Evolutionary conservation across 148 eudicot species (phyloP), one percentile per base, ranked within the genome.

Genomic region (Rhododendron simsii): DNA sequence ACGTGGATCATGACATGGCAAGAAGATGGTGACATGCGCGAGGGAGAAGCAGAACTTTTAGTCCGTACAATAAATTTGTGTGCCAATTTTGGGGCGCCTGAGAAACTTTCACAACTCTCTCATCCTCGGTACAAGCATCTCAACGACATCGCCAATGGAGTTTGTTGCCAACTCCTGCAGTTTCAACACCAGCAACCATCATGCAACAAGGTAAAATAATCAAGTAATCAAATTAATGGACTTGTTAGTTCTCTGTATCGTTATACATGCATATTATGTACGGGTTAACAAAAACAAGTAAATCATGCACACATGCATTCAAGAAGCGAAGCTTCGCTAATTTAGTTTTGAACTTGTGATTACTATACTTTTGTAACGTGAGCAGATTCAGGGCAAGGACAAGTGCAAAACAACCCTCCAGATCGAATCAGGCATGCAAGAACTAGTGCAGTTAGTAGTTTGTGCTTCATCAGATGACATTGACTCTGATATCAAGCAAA

Each of bases 1-100:
- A 90, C 84, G 82, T 95, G 97, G 98, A 86, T 95, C 74, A 83
- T 84, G 87, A 89, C 80, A 57, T 94, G 94, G 98, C 91, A 89
- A 91, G 90, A 87, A 48, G 93, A 88, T 69, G 94, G 93, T 4
- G 90, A 90, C 65, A 50, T 67, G 80, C 82, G 85, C 44, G 81
- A 86, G 85, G 92, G 90, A 15, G 93, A 92, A 78, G 93, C 96
- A 71, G 93, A 89, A 80, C 89, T 96, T 0, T 33, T 95, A 11
- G 90, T 92, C 45, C 88, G 84, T 18, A 93, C 91, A 7, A 87
- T 96, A 76, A 87, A 89, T 53, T 87, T 93, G 35, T 88, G 91
- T 67, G 89, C 88, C 55, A 90, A 90, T n/a, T 83, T 85, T 7
- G 89, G 84, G 86, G 63, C 61, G 2, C 37, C 5, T 23, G 28